Conservation (phyloP, 257 asterid species). For the Salvia hispanica region DNA sequence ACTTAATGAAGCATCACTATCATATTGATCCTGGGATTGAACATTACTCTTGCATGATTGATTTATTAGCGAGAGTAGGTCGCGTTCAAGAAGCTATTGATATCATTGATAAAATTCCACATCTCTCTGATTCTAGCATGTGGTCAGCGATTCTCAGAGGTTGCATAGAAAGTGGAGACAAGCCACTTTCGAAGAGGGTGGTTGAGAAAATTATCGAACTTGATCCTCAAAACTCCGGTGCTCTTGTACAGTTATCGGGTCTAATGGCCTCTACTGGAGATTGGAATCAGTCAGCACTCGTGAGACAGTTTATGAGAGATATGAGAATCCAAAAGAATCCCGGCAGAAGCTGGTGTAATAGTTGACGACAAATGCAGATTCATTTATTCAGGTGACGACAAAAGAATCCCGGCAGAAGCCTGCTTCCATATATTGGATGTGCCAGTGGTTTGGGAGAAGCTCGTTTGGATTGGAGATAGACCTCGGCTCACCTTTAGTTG, state of each 20-base stretch:
- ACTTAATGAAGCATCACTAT: constrained; percentile 59
- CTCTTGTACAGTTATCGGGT: constrained; percentile 74
- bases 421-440: background rate
- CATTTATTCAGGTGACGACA: background rate
- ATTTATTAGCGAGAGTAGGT: constrained; percentile 77
- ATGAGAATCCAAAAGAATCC: constrained; percentile 59
- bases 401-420: background rate
- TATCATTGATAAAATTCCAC: constrained; percentile 59
- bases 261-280: constrained; percentile 71
- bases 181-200: constrained; percentile 54
- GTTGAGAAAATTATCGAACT: constrained; percentile 57
- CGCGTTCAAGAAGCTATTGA: constrained; percentile 61
- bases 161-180: constrained; percentile 63
- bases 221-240: constrained; percentile 70
- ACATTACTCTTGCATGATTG: constrained; percentile 93
- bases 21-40: constrained; percentile 68
- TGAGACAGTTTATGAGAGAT: constrained; percentile 72
- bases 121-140: constrained; percentile 64
- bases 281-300: constrained; percentile 67
- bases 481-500: no score
- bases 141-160: constrained; percentile 85
- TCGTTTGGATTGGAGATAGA: background rate
- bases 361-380: constrained; percentile 21
- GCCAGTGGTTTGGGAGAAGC: background rate
- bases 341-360: constrained; percentile 80